A percentile compares a stretch with the other conserved stretches of the same genome.
Conservation (phyloP, 1,284 basidiomycete species). For the Spongiforma sp. region DNA sequence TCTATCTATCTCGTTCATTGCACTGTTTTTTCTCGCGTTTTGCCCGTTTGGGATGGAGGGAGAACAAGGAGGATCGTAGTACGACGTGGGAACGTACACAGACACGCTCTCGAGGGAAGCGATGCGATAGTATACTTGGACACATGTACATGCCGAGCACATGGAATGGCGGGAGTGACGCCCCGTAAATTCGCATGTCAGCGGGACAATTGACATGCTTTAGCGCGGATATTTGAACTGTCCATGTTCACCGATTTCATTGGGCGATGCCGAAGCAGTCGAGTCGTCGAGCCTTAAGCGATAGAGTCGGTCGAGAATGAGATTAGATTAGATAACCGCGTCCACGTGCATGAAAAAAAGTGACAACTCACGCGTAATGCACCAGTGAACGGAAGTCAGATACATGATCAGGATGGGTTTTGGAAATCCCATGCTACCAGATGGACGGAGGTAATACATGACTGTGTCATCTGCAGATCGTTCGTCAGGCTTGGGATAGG, state of each 20-base stretch:
- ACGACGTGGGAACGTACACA: conserved; percentile 13
- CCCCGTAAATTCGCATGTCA: conserved; percentile 6
- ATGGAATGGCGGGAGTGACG: conserved; percentile 27
- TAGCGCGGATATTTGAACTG: conserved; percentile 13
- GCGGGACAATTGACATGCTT: conserved; percentile 15
- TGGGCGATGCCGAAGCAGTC: no score
- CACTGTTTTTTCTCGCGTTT: conserved; percentile 22
- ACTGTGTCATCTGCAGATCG: conserved; percentile 5
- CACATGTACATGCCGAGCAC: conserved; percentile 15
- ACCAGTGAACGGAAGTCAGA: conserved; percentile 18
- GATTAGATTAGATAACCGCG: no score
- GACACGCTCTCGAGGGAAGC: conserved; percentile 16
- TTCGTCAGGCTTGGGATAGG: conserved; percentile 25
- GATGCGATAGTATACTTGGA: conserved; percentile 19
- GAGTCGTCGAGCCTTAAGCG: no score
- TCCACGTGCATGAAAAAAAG: no score
- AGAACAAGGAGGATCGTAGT: not conserved
- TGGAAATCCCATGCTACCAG: conserved; percentile 35
- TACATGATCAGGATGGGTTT: conserved; percentile 28
- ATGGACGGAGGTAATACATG: conserved; percentile 30
- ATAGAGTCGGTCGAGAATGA: no score
- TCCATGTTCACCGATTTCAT: no score
- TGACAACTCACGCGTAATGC: conserved; percentile 22
- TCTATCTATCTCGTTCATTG: conserved; percentile 16
- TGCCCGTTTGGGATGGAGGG: conserved; percentile 14